These are phyloP conservation scores for Phytomonas francai DNA, from an alignment of 208 protist genomes.

Conservation along the genomic window DNA sequence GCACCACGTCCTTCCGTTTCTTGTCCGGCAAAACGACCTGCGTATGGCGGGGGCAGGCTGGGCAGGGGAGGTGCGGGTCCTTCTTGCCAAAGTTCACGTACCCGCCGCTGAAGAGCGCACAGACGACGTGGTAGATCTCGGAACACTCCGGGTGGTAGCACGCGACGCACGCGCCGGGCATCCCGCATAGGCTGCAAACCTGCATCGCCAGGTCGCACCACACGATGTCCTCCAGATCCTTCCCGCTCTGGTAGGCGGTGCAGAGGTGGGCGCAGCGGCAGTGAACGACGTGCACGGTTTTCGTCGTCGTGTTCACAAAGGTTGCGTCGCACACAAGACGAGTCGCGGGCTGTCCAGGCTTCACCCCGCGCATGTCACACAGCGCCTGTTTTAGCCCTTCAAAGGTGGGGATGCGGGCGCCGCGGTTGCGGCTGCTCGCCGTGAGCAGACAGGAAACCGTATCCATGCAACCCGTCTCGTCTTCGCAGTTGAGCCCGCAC, in stretches of 20 bases:
- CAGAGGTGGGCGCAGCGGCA: slow-evolving; percentile 78
- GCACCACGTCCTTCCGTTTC: slow-evolving; percentile 14
- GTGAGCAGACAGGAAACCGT: slow-evolving; percentile 44
- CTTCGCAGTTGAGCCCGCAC: slow-evolving; percentile 60
- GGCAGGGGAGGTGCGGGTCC: slow-evolving; percentile 70
- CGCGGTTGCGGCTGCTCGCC: slow-evolving; percentile 49
- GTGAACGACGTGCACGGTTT: slow-evolving; percentile 67
- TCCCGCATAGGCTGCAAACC: slow-evolving; percentile 53
- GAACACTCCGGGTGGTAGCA: slow-evolving; percentile 84
- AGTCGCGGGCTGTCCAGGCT: slow-evolving; percentile 15
- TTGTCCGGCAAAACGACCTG: slow-evolving; percentile 30
- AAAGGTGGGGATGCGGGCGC: slow-evolving; percentile 41
- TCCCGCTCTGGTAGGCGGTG: slow-evolving; percentile 56
- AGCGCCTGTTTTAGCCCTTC: slow-evolving; percentile 44
- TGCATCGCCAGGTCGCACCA: slow-evolving; percentile 45
- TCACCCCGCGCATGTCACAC: slow-evolving; percentile 24
- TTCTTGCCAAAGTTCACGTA: slow-evolving; percentile 87
- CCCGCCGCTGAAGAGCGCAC: slow-evolving; percentile 64
- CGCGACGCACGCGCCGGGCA: slow-evolving; percentile 53
- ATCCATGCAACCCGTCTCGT: slow-evolving; percentile 28
- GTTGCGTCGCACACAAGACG: slow-evolving; percentile 44
- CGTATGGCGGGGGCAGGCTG: slow-evolving; percentile 76
- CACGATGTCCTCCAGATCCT: slow-evolving; percentile 66
- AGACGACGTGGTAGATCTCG: slow-evolving; percentile 77
- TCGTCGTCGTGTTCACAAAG: slow-evolving; percentile 54